phyloP scores from a whole-genome alignment of 257 asterid genomes.

The Parsonsia alboflavescens region DNA sequence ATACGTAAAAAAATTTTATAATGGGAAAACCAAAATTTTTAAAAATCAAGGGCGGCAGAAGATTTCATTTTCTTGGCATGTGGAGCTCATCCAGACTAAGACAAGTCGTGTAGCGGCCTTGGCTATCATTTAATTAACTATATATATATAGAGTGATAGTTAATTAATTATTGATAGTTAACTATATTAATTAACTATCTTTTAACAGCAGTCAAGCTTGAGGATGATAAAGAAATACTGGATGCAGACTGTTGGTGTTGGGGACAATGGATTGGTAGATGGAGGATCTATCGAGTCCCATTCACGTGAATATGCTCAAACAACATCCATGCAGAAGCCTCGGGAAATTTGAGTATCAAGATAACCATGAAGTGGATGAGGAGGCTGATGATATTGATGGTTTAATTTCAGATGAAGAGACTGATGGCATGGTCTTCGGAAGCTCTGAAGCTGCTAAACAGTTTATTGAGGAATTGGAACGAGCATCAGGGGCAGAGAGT shows the following conservation, averaged over 20 bases:
- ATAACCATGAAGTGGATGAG: slow-evolving; percentile 30
- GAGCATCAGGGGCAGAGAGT: slow-evolving; percentile 52
- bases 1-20: too few species aligned
- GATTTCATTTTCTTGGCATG: too few species aligned
- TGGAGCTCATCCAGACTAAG: too few species aligned
- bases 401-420: slow-evolving; percentile 53
- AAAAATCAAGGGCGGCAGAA: too few species aligned
- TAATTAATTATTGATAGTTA: too few species aligned
- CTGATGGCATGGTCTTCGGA: slow-evolving; percentile 76
- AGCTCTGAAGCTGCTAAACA: slow-evolving; percentile 81
- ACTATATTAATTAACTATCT: too few species aligned
- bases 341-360: slow-evolving; percentile 40
- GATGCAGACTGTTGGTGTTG: slow-evolving; percentile 7
- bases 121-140: too few species aligned
- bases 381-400: slow-evolving; percentile 44
- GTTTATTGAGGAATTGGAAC: slow-evolving; percentile 84
- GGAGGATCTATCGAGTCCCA: slow-evolving; percentile 21
- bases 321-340: slow-evolving; percentile 14
- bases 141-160: too few species aligned
- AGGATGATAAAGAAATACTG: slow-evolving; percentile 17
- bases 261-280: slow-evolving; percentile 6
- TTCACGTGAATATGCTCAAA: slow-evolving; percentile 14
- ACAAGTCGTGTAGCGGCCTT: too few species aligned
- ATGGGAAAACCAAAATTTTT: too few species aligned
- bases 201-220: slow-evolving; percentile 13